Base-by-base conservation (phyloP, 1,139 yeast genomes). In the Sugiyamaella castrensis region DNA sequence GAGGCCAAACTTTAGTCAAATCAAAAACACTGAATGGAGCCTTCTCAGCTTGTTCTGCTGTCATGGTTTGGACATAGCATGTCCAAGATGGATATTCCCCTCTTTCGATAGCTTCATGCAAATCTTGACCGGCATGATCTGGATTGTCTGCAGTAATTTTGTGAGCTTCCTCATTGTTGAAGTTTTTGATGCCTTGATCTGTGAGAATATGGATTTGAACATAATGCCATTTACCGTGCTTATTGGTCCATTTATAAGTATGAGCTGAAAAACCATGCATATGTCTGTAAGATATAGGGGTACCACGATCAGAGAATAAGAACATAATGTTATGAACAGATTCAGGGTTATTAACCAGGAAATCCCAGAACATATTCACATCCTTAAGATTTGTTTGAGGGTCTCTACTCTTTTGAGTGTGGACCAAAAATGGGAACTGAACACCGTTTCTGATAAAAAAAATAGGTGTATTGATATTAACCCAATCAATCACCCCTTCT, bases 401-500 rank as follows among this genome's bases (percentile, higher is more conserved):
- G 71, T 84, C 79, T 66, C 91, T 79, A 37, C 40, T 63, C 78
- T 83, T 84, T 68, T 84, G 82, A 8, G 95, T 84, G 74, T 87
- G 95, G 63, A 87, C 85, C 65, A 87, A 86, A 69, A 82, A 83
- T 43, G 94, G 92, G 73, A 87, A 87, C 74, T 87, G 84, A 48
- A 84, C 75, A 53, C 94, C 92, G 69, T 87, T 91, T 66, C 95
- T 79, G 57, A 86, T 74, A 72, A 86, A 86, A 71, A 86, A 86
- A 48, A 87, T 80, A 29, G 95, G 95, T 39, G 95, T 87, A 74
- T 86, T 86, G 76, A 85, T 87, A 75, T 81, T 84, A 35, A 86
- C 95, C 74, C 85, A 81, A 73, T 86, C 95, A 69, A 83, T 74
- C 71, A 82, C 83, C 60, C 95, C 95, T 68, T 86, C 91, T 62